Conservation (phyloP, 2,329 filamentous ascomycete genomes). For the Myriosclerotinia duriaeana region DNA sequence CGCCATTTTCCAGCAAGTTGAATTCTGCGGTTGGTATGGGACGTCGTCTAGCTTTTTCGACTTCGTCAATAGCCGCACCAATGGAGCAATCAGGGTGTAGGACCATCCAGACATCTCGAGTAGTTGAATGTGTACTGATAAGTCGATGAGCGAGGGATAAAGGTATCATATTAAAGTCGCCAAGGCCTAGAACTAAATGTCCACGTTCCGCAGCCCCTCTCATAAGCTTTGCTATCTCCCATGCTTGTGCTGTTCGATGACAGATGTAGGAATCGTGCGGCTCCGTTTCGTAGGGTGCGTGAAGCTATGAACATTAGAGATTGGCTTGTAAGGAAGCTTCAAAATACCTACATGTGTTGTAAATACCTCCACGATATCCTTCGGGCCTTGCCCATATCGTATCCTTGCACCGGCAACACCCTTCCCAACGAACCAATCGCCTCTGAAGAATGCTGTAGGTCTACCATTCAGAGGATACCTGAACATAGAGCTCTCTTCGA, state of each 20-base stretch:
- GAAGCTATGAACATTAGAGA: constrained; percentile 56
- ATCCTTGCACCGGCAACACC: constrained; percentile 84
- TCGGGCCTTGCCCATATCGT: constrained; percentile 61
- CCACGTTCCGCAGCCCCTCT: constrained; percentile 76
- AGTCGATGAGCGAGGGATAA: constrained; percentile 79
- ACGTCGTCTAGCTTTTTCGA: constrained; percentile 64
- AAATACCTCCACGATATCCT: constrained; percentile 81
- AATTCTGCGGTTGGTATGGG: constrained; percentile 73
- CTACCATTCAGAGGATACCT: constrained; percentile 89
- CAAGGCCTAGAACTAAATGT: constrained; percentile 79
- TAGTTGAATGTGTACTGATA: constrained; percentile 73
- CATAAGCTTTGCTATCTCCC: constrained; percentile 90
- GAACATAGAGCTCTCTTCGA: constrained; percentile 84
- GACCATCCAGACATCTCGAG: constrained; percentile 81
- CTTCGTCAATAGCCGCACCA: constrained; percentile 66
- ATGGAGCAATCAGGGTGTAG: constrained; percentile 81
- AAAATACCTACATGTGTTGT: constrained; percentile 71
- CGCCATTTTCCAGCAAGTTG: constrained; percentile 78
- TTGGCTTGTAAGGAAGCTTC: neutral
- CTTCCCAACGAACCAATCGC: constrained; percentile 96
- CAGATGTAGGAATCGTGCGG: constrained; percentile 82
- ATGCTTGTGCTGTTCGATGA: constrained; percentile 88
- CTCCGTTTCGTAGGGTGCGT: constrained; percentile 82
- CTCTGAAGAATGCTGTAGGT: constrained; percentile 88
- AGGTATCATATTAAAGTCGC: constrained; percentile 97